phyloP scores from a whole-genome alignment of 371 early-diverging fungal genomes.

The Vairimorpha apis region DNA sequence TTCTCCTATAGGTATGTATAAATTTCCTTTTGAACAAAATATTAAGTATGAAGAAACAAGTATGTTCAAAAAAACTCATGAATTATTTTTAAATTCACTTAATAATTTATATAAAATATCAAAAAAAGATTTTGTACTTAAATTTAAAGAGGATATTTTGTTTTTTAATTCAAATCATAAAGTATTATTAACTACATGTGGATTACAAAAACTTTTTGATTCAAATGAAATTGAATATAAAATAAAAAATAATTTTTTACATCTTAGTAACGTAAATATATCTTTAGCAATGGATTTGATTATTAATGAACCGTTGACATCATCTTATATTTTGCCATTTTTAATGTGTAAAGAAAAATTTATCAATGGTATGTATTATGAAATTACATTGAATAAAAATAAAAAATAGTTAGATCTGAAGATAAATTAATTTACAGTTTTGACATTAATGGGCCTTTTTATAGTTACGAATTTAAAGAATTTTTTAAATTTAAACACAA shows the following conservation, averaged over 20 bases:
- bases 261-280: conserved; percentile 9
- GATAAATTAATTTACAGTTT: conserved; percentile 8
- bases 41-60: conserved; percentile 17
- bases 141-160: conserved; percentile 27
- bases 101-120: conserved; percentile 7
- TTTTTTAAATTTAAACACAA: not conserved
- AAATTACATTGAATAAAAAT: conserved; percentile 1
- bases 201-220: conserved; percentile 4
- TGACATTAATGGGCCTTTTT: conserved; percentile 18
- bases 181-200: not conserved
- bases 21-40: conserved; percentile 26
- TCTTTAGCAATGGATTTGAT: conserved; percentile 19
- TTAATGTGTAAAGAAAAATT: conserved; percentile 13
- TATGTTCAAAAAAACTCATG: conserved; percentile 24
- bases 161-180: conserved; percentile 6
- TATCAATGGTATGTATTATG: conserved; percentile 33
- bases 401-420: not conserved
- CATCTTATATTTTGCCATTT: conserved; percentile 28
- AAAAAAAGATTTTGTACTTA: conserved; percentile 20
- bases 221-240: conserved; percentile 27
- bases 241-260: conserved; percentile 3
- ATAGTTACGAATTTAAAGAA: conserved; percentile 10
- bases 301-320: conserved; percentile 16
- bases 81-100: conserved; percentile 22
- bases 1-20: not conserved